Base-by-base conservation (phyloP, 768 basidiomycete species). In the Heimioporus sp. region DNA sequence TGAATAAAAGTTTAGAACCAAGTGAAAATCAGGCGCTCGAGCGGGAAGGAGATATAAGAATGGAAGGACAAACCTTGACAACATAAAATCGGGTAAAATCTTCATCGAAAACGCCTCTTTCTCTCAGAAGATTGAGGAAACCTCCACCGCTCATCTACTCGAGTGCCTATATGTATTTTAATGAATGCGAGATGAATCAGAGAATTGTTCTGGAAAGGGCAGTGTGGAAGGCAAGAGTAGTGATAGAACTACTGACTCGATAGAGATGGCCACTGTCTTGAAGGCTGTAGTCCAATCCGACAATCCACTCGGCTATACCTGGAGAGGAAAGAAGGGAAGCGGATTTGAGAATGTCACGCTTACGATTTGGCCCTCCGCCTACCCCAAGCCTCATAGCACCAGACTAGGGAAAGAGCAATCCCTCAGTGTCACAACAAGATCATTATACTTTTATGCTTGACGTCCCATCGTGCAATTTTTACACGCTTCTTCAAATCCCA, bases 131-230 rank as follows among this genome's bases (percentile, higher is more conserved):
- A 71, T 97, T 97, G 49, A 99, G 83, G 60, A 98, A 83, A 75
- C 98, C 95, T 51, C 95, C 92, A 51, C 94, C 93, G 56, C 93
- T 92, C 92, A 96, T 96, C 71, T 86, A 97, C 66, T 96, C 90
- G 42, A 96, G 80, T 46, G 94, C 82, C 90, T 92, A 73, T 60
- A 65, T 64, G 63, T 63, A 55, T 54, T 49, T 60, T 38, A 49
- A 72, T 80, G 77, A 83, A 81, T 80, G 79, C 76, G 67, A 79
- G 74, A 81, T 81, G 76, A 75, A 75, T 75, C 67, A 74, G 69
- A 54, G 49, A 58, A 55, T 65, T 67, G 46, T 65, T 53, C 63
- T 65, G 62, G 52, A 57, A 60, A 52, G 9, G 52, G 56, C 55
- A 54, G 61, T 44, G 48, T 43, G 55, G 48, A 51, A 53, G 51